Evolutionary conservation across 306 rosid species (phyloP), one percentile per base, ranked within the genome.

Genomic region (Cyamopsis tetragonoloba): DNA sequence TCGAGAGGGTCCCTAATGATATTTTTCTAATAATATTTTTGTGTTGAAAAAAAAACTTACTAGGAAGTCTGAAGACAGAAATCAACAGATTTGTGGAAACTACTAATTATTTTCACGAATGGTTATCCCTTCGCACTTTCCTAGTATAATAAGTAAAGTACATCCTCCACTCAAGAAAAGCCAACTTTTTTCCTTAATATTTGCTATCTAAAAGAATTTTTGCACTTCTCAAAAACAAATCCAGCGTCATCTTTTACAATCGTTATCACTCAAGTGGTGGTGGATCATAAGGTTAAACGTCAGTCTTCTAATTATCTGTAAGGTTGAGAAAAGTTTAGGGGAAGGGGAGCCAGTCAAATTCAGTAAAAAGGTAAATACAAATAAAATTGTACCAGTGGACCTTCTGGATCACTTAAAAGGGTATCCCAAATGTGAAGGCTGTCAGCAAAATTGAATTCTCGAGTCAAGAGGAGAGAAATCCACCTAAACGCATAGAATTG

Each of bases 391-490:
- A 91, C 97, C 84, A 81, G 90, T 42, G 91, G 89, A 54, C 97
- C 96, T 65, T 91, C 93, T 24, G 93, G 88, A 59, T 91, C 97
- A 74, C 97, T 86, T 68, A 91, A 75, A 67, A 91, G 82, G 44
- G 87, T 81, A 70, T 91, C 97, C 97, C 97, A 91, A 44, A 91
- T 86, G 64, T 82, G 91, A 68, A 88, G 89, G 77, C 77, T 84
- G 66, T 91, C 97, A 5, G 88, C 77, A 77, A 92, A 92, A 82
- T 77, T 83, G 83, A 88, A 91, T 56, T 91, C 97, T 76, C 75
- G 97, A n/a, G 97, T 88, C 79, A 91, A 78, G 62, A 91, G 91
- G 61, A 91, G 96, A 27, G 96, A 88, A 82, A 91, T 88, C 97
- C 97, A 91, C 86, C 97, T 78, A 88, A 91, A 91, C 39, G 97